Evolutionary conservation across 352 stramenopile genomes (phyloP), one percentile per base, ranked within the genome.

Genomic region (Phytophthora lateralis): DNA sequence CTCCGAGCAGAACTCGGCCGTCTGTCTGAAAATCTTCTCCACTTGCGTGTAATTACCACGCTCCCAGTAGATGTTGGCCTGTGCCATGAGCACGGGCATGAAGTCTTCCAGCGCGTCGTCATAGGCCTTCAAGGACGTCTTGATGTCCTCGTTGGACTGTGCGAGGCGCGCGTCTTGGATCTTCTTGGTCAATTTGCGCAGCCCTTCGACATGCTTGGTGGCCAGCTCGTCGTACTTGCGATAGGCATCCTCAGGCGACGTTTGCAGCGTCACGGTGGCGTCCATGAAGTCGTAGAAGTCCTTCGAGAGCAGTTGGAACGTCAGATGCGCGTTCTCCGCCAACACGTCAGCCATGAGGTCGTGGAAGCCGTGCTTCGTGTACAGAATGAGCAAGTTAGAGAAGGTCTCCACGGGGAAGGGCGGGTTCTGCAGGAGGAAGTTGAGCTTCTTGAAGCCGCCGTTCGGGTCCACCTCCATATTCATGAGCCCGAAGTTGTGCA

Each of bases 251-350:
- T 98, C 93, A 0, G 96, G 94, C n/a, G 88, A 97, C 8, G 93
- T 98, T 54, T 96, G 82, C 24, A 92, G 72, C 69, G 97, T 97
- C 58, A 98, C 96, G 6, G 88, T 94, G 37, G 95, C 92, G 60
- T 99, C 93, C 65, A 99, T 89, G 53, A 98, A 99, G 18, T 98
- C 88, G 67, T 97, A 98, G 32, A 98, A 90, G 60, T 98, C 95
- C 47, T 93, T 85, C 3, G 81, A 89, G 15, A 99, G 77, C 51
- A 98, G 78, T 66, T 98, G 95, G 69, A 97, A 97, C 20, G 93
- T 98, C 55, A 98, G 58, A 55, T 98, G 92, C 5, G 84, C 68
- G 54, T 98, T 98, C 70, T 98, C 90, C 26, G 96, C 96, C n/a
- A 99, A 79, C 44, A 98, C 89, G 52, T 98, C 96, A 15, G 91